Evolutionary conservation across 2,329 filamentous ascomycete genomes (phyloP).

Genomic region (Sporothrix brunneoviolacea): DNA sequence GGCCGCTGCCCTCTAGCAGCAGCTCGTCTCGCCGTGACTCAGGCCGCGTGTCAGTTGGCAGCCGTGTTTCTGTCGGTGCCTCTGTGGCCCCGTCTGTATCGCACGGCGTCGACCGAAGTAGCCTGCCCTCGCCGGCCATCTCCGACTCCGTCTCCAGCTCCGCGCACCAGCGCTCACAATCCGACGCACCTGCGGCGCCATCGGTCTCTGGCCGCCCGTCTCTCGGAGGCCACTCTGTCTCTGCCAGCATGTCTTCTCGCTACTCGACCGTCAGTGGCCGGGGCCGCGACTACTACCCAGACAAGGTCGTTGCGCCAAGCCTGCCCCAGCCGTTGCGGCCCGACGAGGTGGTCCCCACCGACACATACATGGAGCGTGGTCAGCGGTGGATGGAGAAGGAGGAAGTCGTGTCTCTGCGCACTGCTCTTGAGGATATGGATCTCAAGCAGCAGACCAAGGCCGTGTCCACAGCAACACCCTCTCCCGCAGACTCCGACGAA

Average conservation of each 20-base stretch:
- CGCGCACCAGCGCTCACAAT: constrained; percentile 22
- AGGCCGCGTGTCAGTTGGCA: constrained; percentile 4
- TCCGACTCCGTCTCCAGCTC: constrained; percentile 10
- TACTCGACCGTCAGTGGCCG: constrained; percentile 40
- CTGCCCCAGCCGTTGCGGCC: constrained; percentile 41
- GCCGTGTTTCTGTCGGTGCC: constrained; percentile 6
- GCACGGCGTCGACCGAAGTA: neutral
- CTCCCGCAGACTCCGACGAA: constrained; percentile 48
- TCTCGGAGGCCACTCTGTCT: constrained; percentile 33
- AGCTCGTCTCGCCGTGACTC: constrained; percentile 21
- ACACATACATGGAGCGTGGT: constrained; percentile 66
- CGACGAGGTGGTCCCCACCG: constrained; percentile 56
- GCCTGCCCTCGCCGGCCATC: constrained; percentile 18
- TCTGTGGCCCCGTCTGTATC: neutral
- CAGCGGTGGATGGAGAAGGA: constrained; percentile 76
- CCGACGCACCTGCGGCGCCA: neutral
- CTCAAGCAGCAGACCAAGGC: constrained; percentile 30
- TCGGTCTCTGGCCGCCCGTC: constrained; percentile 10
- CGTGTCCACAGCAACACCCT: constrained; percentile 19
- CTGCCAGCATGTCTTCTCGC: constrained; percentile 43
- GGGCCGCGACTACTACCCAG: constrained; percentile 48
- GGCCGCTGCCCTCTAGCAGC: constrained; percentile 47
- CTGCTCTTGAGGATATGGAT: constrained; percentile 69
- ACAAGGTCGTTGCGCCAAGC: constrained; percentile 23
- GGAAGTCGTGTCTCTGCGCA: constrained; percentile 62